phyloP scores from a whole-genome alignment of 768 basidiomycete species.

The Mycena vulgaris region DNA sequence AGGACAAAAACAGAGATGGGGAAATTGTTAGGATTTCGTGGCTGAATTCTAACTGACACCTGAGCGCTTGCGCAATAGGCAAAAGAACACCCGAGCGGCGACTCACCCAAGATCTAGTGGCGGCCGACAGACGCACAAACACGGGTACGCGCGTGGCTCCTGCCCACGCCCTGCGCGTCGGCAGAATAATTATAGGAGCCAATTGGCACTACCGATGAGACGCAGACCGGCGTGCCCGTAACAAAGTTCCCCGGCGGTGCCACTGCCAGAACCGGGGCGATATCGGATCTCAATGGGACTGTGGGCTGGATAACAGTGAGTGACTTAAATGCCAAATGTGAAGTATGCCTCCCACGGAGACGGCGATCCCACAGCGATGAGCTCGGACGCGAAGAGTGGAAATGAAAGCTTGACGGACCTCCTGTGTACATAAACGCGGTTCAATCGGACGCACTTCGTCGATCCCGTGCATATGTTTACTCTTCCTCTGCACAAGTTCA shows the following conservation, averaged over 20 bases:
- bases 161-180: conserved; percentile 16
- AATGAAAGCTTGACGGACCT: conserved; percentile 31
- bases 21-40: not conserved
- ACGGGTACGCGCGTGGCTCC: not conserved
- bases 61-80: conserved; percentile 1
- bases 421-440: conserved; percentile 23
- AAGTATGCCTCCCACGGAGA: not conserved
- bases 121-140: not conserved
- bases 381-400: conserved; percentile 30
- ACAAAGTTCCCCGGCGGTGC: not conserved
- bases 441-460: conserved; percentile 15
- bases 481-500: conserved; percentile 3
- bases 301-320: not conserved
- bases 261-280: not conserved
- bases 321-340: not conserved
- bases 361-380: conserved; percentile 19
- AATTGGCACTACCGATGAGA: conserved; percentile 1
- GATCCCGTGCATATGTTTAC: conserved; percentile 12
- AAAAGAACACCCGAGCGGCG: not conserved
- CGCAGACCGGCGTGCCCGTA: not conserved
- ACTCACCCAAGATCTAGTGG: not conserved
- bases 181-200: conserved; percentile 26
- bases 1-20: not conserved
- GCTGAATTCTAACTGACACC: conserved; percentile 3
- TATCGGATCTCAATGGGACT: not conserved